Percentiles rank a stretch among this genome's conserved stretches.
Conservation (phyloP, 2,329 filamentous ascomycete species). For the Fusarium solani-melongenae region DNA sequence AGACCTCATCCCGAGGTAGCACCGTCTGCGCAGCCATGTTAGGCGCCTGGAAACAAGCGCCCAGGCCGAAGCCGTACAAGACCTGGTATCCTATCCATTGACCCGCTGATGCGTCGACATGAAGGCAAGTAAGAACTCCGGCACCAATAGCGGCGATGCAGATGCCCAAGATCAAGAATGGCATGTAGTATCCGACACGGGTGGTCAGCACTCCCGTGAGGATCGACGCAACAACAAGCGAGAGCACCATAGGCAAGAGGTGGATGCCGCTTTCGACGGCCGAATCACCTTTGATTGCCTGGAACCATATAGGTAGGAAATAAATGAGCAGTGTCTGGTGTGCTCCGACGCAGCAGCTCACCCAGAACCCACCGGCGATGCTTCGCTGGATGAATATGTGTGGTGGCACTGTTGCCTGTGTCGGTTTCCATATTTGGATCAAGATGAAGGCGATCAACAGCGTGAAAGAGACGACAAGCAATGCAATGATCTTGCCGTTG, state of each 20-base stretch:
- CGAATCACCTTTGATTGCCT: slow-evolving; percentile 53
- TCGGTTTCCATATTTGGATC: slow-evolving; percentile 49
- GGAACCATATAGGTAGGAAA: slow-evolving; percentile 64
- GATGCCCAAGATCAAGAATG: slow-evolving; percentile 50
- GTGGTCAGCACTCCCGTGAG: slow-evolving; percentile 43
- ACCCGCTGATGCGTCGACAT: slow-evolving; percentile 23
- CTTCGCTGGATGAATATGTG: slow-evolving; percentile 55
- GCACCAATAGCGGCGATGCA: slow-evolving; percentile 49
- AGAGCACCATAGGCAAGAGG: slow-evolving; percentile 44
- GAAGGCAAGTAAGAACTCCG: slow-evolving; percentile 55
- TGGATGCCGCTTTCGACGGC: slow-evolving; percentile 46
- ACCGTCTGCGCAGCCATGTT: slow-evolving; percentile 59
- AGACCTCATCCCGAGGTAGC: slow-evolving; percentile 55
- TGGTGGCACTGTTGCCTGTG: slow-evolving; percentile 54
- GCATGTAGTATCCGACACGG: slow-evolving; percentile 55
- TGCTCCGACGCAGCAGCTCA: slow-evolving; percentile 41
- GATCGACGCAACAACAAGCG: slow-evolving; percentile 43
- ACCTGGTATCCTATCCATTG: slow-evolving; percentile 50
- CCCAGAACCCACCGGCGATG: slow-evolving; percentile 50
- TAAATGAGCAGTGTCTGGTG: slow-evolving; percentile 51
- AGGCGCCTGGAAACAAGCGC: slow-evolving; percentile 57
- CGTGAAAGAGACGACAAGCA: slow-evolving; percentile 54
- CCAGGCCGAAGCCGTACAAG: slow-evolving; percentile 55
- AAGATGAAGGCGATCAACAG: slow-evolving; percentile 55
- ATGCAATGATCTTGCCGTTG: slow-evolving; percentile 33